Evolutionary conservation across 2,329 filamentous ascomycete species (phyloP), one percentile per base, ranked within the genome.

Genomic region (Hypomyces perniciosus): DNA sequence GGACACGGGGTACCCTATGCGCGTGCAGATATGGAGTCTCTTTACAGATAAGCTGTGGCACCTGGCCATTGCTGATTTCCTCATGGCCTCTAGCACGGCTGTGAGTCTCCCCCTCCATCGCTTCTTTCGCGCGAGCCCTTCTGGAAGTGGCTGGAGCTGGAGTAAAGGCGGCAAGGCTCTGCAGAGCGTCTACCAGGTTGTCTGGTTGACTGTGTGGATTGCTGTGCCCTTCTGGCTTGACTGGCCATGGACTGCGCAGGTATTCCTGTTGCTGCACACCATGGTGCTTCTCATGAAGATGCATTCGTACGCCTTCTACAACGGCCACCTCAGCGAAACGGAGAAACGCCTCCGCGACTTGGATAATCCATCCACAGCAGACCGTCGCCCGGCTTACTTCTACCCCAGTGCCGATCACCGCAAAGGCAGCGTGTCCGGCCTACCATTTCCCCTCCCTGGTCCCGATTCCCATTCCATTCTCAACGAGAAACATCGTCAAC

Each of bases 301-400:
- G 83, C 93, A 99, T 68, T 96, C 91, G 5, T 99, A 96, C 64
- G 88, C 90, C 27, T 99, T 97, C 68, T 99, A 99, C 74, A 97
- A 96, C 62, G 93, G 93, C 8, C 93, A 99, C 68, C 76, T 99
- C 12, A 88, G 86, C 59, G 89, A 93, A 67, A 95, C 90, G 0
- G 82, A 95, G 67, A 84, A 86, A 64, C 85, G 90, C 8, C 77
- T 99, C 9, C 81, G 80, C 50, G 83, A 83, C 38, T 83, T 99
- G 33, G 93, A 99, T 67, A 71, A 80, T 51, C 90, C 90, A 2
- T 82, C 79, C 4, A 80, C 81, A 7, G 58, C 59, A 10, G 85
- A 84, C 46, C 81, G 82, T 59, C 80, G 77, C 4, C 85, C 86
- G 1, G 87, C 84, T 10, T 87, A 93, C 59, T 79, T 85, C 50